These are phyloP conservation scores for Vicia faba DNA, from an alignment of 306 rosid genomes.

Conservation along the genomic window DNA sequence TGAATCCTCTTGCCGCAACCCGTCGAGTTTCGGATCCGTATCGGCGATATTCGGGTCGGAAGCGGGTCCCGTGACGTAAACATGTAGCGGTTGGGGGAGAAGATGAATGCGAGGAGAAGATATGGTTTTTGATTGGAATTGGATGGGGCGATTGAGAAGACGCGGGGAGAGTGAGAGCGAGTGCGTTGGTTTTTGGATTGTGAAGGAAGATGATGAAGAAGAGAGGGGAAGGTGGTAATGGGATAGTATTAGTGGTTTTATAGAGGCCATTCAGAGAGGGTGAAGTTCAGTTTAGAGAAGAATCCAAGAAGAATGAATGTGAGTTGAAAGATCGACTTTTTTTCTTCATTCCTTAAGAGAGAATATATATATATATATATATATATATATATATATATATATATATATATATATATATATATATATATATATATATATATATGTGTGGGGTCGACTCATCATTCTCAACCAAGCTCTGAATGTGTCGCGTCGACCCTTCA, in stretches of 20 bases:
- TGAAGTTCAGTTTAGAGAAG: not conserved
- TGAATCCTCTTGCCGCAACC: constrained; percentile 37
- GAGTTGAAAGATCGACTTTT: not conserved
- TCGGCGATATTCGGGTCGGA: constrained; percentile 69
- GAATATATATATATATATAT: no score
- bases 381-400: no score
- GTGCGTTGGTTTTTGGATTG: constrained; percentile 33
- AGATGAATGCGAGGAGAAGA: constrained; percentile 8
- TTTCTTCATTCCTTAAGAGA: not conserved
- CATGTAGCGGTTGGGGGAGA: constrained; percentile 44
- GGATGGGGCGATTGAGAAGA: not conserved
- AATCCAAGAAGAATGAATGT: not conserved
- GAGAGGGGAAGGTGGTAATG: constrained; percentile 25
- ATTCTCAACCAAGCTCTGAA: no score
- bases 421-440: no score
- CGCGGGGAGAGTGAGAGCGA: constrained; percentile 8
- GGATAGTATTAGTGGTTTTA: constrained; percentile 31
- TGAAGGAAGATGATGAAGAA: constrained; percentile 25
- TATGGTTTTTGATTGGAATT: not conserved
- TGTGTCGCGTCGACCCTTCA: no score
- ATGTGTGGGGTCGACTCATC: no score
- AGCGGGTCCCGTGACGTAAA: constrained; percentile 75
- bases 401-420: no score
- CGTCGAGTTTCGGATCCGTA: constrained; percentile 50
- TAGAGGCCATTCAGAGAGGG: constrained; percentile 41